Percentiles rank a stretch among this genome's conserved stretches.
Evolutionary conservation across 2,329 filamentous ascomycete genomes (phyloP).

Genomic region (Trichoderma sp.): DNA sequence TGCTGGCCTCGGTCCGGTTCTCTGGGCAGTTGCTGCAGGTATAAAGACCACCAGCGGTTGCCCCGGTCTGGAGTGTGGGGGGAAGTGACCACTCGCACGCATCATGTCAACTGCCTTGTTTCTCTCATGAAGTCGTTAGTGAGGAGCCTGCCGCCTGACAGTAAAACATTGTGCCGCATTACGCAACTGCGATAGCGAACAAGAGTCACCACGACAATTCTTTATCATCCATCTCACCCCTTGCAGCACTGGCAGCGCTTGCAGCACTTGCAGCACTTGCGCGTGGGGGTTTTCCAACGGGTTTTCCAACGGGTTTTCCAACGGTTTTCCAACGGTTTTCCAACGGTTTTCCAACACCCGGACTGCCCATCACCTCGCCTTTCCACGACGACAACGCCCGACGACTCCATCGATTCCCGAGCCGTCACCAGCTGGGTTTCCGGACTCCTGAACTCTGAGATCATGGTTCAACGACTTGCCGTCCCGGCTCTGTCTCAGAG

Average conservation of each 20-base stretch:
- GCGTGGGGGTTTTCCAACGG: background rate
- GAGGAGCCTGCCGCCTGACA: conserved; percentile 29
- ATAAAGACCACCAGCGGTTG: conserved; percentile 10
- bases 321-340: no score
- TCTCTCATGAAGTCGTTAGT: conserved; percentile 42
- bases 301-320: background rate
- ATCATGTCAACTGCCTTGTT: background rate
- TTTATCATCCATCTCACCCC: background rate
- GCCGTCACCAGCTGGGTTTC: background rate
- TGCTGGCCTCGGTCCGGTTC: conserved; percentile 9
- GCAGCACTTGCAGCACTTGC: no score
- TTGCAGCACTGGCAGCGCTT: no score
- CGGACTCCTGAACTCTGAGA: conserved; percentile 8
- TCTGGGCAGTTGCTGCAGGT: background rate
- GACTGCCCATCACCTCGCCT: background rate
- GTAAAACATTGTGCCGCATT: conserved; percentile 11
- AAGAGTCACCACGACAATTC: background rate
- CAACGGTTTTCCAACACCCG: background rate
- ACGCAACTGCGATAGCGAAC: conserved; percentile 12
- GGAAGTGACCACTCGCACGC: background rate
- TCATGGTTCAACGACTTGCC: conserved; percentile 35
- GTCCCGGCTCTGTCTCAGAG: conserved; percentile 30
- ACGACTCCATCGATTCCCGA: background rate
- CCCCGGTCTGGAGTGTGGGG: conserved; percentile 13
- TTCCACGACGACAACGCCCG: background rate